Evolutionary conservation across 2,329 filamentous ascomycete species (phyloP), one percentile per base, ranked within the genome.

Genomic region (Lanzia echinophila): DNA sequence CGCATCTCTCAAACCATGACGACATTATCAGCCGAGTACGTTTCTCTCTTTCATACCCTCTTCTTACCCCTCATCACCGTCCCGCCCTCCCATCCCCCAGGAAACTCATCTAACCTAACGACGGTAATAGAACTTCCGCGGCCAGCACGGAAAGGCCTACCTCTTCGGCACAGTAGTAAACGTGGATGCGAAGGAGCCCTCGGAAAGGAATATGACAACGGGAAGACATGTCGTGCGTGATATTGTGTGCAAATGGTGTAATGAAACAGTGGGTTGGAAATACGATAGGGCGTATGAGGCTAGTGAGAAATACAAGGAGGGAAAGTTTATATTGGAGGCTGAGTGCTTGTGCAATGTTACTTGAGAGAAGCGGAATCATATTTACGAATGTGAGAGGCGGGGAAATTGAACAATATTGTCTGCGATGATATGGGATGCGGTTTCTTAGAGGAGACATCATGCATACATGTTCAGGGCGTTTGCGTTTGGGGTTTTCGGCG

Each of bases 271-370:
- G 50, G 94, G 94, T 34, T 99, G 94, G 94, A 97, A 96, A 71
- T 99, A 99, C 70, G 94, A 99, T 72, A 96, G 95, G 75, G 94
- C 94, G 1, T 97, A 88, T 70, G 94, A 99, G 75, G 72, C 76
- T 33, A 85, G 79, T 60, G 92, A 99, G 79, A 96, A 96, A 74
- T 99, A 99, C 74, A 99, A 99, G 76, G 94, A 99, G 77, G 91
- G 90, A 53, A 99, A 97, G 74, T 97, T 88, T 70, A 99, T 99
- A 56, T 78, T 99, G 54, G 92, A 97, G 75, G 88, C 88, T 32
- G 91, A 96, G 74, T 73, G 96, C 60, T 77, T 97, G 38, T 92
- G 88, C 71, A 85, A 83, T 62, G 90, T 96, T 57, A 75, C 64
- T 84, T 70, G 62, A 56, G 39, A 36, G 50, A n/a, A 6, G 22